These are phyloP conservation scores for Colletotrichum sp. DNA, from an alignment of 2,329 filamentous ascomycete genomes.

Conservation along the genomic window DNA sequence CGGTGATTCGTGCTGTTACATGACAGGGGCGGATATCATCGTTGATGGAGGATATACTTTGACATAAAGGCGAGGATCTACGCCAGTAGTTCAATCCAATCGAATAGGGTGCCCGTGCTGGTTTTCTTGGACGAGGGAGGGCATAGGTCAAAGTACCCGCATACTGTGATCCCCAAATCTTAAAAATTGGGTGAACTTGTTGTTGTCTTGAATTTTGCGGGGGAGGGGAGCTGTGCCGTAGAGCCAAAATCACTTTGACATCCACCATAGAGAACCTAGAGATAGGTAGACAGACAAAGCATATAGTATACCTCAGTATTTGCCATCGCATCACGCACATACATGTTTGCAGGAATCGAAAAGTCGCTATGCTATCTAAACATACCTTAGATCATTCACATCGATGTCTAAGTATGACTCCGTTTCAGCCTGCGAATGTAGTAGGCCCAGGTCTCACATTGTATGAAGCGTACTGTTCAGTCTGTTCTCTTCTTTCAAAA, in stretches of 20 bases:
- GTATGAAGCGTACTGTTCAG: neutral
- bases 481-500: neutral
- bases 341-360: neutral
- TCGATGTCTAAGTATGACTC: neutral
- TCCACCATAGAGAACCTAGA: neutral
- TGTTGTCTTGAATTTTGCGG: rapidly evolving
- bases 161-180: neutral
- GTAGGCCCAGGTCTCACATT: neutral
- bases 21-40: constrained; percentile 50
- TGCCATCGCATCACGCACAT: rapidly evolving
- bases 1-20: constrained; percentile 52
- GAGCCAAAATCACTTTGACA: neutral
- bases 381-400: neutral
- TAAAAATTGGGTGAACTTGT: neutral
- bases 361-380: neutral
- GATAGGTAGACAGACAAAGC: neutral
- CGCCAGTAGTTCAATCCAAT: neutral
- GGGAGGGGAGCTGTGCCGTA: neutral
- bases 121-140: neutral
- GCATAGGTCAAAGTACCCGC: neutral
- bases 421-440: neutral
- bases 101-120: neutral
- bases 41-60: constrained; percentile 53
- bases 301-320: neutral
- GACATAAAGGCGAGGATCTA: neutral